These are phyloP conservation scores for Astragalus membranaceus DNA, from an alignment of 306 rosid genomes.

Conservation along the genomic window DNA sequence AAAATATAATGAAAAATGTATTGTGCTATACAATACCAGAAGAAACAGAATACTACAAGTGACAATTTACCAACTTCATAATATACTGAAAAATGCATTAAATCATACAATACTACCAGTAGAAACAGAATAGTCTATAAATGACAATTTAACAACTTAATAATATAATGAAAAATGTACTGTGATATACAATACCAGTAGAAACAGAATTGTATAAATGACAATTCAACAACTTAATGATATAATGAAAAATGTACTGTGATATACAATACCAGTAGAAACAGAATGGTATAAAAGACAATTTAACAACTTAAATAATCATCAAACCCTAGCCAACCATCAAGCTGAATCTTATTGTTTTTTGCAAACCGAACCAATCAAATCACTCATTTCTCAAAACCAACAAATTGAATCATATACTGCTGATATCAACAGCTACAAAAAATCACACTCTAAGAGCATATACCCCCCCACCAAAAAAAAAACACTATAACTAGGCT, in stretches of 20 bases:
- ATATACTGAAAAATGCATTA: too few species aligned
- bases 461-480: neutral
- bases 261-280: constrained; percentile 3
- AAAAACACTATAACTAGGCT: constrained; percentile 5
- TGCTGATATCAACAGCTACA: constrained; percentile 10
- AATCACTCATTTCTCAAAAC: constrained; percentile 23
- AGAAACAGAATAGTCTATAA: too few species aligned
- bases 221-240: neutral
- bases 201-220: too few species aligned
- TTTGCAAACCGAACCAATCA: constrained; percentile 20
- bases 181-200: too few species aligned
- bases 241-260: neutral
- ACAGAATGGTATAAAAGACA: constrained; percentile 10
- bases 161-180: too few species aligned
- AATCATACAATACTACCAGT: neutral
- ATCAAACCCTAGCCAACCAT: constrained; percentile 9
- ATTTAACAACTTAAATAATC: constrained; percentile 12
- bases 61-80: neutral
- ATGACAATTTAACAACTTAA: neutral
- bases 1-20: too few species aligned
- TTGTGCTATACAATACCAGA: neutral
- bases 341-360: constrained; percentile 12
- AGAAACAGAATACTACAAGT: too few species aligned
- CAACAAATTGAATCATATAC: constrained; percentile 18
- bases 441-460: constrained; percentile 1